A percentile compares a stretch with the other conserved stretches of the same genome.
Evolutionary conservation across 371 early-diverging fungal species (phyloP).

Genomic region (Nosema granulosis): DNA sequence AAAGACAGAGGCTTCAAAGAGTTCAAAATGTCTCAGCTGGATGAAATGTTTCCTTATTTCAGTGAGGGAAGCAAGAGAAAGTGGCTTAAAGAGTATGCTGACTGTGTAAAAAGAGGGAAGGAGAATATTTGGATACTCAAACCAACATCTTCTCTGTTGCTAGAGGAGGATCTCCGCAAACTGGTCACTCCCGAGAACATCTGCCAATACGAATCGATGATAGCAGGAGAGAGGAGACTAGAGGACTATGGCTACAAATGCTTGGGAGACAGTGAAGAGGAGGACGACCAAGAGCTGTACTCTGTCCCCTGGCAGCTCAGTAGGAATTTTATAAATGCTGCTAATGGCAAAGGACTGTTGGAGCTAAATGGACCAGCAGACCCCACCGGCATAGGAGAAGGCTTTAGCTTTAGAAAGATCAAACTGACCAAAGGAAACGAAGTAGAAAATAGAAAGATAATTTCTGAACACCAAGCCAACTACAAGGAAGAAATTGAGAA

Average conservation of each 20-base stretch:
- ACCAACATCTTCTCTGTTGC: constrained; percentile 73
- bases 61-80: constrained; percentile 67
- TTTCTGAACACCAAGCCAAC: constrained; percentile 85
- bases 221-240: constrained; percentile 85
- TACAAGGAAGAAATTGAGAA: constrained; percentile 78
- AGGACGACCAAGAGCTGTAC: constrained; percentile 78
- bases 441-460: constrained; percentile 71
- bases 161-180: constrained; percentile 85
- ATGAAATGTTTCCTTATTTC: constrained; percentile 65
- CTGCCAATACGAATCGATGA: constrained; percentile 89
- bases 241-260: constrained; percentile 79
- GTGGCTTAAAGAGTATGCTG: constrained; percentile 82
- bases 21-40: constrained; percentile 62
- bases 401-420: constrained; percentile 89
- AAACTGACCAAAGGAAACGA: constrained; percentile 83
- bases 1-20: constrained; percentile 47
- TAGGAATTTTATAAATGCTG: constrained; percentile 78
- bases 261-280: constrained; percentile 68
- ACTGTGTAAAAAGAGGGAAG: constrained; percentile 79
- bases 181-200: constrained; percentile 95
- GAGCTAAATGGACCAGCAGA: constrained; percentile 65
- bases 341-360: constrained; percentile 68
- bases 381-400: constrained; percentile 91
- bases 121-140: constrained; percentile 86
- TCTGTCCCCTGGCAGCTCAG: constrained; percentile 92